Evolutionary conservation across 768 basidiomycete species (phyloP).

Genomic region (Suillus luteus): DNA sequence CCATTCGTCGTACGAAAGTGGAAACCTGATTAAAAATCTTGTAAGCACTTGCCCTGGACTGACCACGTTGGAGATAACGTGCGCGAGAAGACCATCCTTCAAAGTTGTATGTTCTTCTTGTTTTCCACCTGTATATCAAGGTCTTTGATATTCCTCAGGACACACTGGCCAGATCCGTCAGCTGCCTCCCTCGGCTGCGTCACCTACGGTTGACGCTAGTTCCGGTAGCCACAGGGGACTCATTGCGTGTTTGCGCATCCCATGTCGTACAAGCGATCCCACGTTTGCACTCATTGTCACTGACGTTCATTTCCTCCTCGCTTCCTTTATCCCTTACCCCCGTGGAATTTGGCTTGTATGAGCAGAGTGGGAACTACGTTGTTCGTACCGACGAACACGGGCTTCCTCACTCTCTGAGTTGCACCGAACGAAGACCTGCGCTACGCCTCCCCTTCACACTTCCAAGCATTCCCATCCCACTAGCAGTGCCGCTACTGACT

Average conservation of each 20-base stretch:
- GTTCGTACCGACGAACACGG: slow-evolving; percentile 64
- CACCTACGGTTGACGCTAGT: slow-evolving; percentile 66
- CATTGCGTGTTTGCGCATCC: slow-evolving; percentile 57
- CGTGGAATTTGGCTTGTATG: slow-evolving; percentile 42
- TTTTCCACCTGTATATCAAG: background rate
- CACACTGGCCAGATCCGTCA: slow-evolving; percentile 59
- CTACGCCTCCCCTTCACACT: slow-evolving; percentile 32
- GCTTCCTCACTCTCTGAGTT: slow-evolving; percentile 55
- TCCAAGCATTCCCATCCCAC: slow-evolving; percentile 18
- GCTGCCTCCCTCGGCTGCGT: slow-evolving; percentile 62
- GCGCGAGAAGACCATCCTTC: slow-evolving; percentile 70
- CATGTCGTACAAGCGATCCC: slow-evolving; percentile 69
- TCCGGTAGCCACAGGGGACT: slow-evolving; percentile 63
- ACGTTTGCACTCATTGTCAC: slow-evolving; percentile 60
- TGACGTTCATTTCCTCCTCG: slow-evolving; percentile 65
- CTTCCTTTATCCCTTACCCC: slow-evolving; percentile 49
- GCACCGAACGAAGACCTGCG: slow-evolving; percentile 46
- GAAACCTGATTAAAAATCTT: slow-evolving; percentile 66
- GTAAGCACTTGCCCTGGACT: slow-evolving; percentile 67
- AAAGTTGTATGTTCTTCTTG: slow-evolving; percentile 53
- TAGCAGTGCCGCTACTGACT: slow-evolving; percentile 29
- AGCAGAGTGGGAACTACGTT: slow-evolving; percentile 54
- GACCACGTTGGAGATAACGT: slow-evolving; percentile 63
- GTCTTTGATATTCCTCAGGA: slow-evolving; percentile 22
- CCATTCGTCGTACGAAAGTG: slow-evolving; percentile 75